Conservation (phyloP, 139 green algal species). For the Tetradesmus obliquus region DNA sequence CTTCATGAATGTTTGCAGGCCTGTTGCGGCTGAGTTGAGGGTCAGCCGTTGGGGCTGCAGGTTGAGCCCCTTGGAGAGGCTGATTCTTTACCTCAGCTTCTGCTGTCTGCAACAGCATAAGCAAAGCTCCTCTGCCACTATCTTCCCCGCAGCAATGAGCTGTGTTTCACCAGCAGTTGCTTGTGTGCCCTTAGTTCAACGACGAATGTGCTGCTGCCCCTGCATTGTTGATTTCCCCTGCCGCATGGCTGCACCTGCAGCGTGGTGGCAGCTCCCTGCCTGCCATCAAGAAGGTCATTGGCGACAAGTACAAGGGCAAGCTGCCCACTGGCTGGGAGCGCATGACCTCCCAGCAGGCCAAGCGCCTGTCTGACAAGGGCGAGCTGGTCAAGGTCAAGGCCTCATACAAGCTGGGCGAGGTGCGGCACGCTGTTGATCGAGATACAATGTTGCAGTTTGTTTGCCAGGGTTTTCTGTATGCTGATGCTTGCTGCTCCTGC, state of each 20-base stretch:
- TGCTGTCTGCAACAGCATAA: not conserved
- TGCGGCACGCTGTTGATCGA: not conserved
- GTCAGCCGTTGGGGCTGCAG: not conserved
- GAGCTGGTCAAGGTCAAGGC: conserved; percentile 35
- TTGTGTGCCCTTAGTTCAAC: too few species aligned
- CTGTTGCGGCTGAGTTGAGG: not conserved
- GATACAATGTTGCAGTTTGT: not conserved
- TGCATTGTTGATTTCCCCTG: not conserved
- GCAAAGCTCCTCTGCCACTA: not conserved
- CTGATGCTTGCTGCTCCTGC: not conserved
- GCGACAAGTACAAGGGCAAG: conserved; percentile 69
- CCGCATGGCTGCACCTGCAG: conserved; percentile 46
- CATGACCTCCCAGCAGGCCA: not conserved
- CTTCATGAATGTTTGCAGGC: not conserved
- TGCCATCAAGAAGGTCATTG: conserved; percentile 88
- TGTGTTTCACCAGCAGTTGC: not conserved
- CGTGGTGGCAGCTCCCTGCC: conserved; percentile 70
- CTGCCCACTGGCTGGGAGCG: conserved; percentile 43
- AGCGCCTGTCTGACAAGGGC: conserved; percentile 38
- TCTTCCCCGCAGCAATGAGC: too few species aligned
- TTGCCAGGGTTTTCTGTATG: not conserved
- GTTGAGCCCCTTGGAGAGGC: not conserved
- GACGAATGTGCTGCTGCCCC: not conserved
- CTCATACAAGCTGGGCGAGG: conserved; percentile 45
- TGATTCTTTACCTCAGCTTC: not conserved